Percentiles rank a stretch among this genome's conserved stretches.
Conservation (phyloP, 2,329 filamentous ascomycete genomes). For the Aspergillus sp. region DNA sequence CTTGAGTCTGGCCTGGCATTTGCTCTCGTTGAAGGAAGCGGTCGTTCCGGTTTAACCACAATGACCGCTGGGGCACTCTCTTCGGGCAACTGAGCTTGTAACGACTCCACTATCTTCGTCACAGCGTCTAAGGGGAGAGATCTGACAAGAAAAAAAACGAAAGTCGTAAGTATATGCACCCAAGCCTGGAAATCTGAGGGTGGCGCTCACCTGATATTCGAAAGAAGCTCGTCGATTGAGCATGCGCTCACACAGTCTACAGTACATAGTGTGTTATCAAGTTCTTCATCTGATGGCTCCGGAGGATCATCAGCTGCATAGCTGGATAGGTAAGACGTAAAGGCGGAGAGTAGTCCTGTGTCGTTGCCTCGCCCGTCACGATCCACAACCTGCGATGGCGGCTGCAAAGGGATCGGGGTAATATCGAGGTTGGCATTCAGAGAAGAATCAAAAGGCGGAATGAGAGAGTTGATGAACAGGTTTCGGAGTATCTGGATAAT, state of each 20-base stretch:
- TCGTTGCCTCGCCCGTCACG: constrained; percentile 76
- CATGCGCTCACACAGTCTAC: constrained; percentile 94
- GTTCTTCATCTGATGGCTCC: constrained; percentile 93
- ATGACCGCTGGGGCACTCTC: constrained; percentile 79
- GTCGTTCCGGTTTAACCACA: constrained; percentile 81
- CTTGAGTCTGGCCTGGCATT: constrained; percentile 57
- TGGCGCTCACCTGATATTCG: constrained; percentile 70
- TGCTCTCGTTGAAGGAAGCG: constrained; percentile 58
- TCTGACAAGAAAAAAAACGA: constrained; percentile 38
- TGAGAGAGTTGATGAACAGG: constrained; percentile 91
- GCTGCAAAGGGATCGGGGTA: constrained; percentile 82
- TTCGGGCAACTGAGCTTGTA: constrained; percentile 84
- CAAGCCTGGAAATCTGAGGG: constrained; percentile 13
- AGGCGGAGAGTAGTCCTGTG: constrained; percentile 84
- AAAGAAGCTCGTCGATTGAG: constrained; percentile 76
- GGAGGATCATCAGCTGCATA: constrained; percentile 97
- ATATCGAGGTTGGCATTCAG: constrained; percentile 68
- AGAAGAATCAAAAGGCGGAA: constrained; percentile 73
- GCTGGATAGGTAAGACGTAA: constrained; percentile 97
- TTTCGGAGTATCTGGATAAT: constrained; percentile 92
- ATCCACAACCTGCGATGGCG: constrained; percentile 89
- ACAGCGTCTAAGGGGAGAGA: constrained; percentile 62
- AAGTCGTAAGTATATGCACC: neutral
- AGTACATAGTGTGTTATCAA: constrained; percentile 91
- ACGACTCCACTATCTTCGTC: constrained; percentile 65